Base-by-base conservation (phyloP, 2,329 filamentous ascomycete genomes). In the Setomelanomma holmii region DNA sequence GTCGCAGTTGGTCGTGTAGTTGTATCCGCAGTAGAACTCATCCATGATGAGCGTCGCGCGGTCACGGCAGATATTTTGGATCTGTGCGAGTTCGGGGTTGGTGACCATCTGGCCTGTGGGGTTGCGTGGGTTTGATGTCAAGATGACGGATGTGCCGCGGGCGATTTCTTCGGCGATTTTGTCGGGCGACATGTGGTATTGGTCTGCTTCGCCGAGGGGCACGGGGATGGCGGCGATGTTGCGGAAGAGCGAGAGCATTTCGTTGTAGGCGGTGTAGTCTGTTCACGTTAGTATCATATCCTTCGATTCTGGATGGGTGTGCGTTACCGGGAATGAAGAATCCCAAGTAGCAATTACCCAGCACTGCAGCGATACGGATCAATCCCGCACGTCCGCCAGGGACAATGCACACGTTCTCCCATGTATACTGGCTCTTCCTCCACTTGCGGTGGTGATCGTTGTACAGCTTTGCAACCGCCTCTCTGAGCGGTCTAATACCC, bases 401-500 rank as follows among this genome's bases (percentile, higher is more conserved):
- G 3, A 98, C 93, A 73, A 98, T 96, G 74, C 90, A 93, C 16
- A 97, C 93, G 75, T 98, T 98, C 81, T 98, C 93, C 89, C 91
- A 97, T 5, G 90, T 96, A 75, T 98, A 98, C 78, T 96, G 83
- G 76, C 89, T 93, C 10, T 86, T 83, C 79, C 95, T 96, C 69
- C 89, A 91, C 78, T 93, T 79, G 60, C 93, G 87, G 69, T 97
- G 93, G 75, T 93, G 90, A 74, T 89, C 89, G 70, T 98, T 98
- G 84, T 98, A 98, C 56, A 98, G 84, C 53, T 87, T 86, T 51
- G 93, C 93, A 39, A 98, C 92, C 16, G 93, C 93, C 69, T 91
- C 89, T 64, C 93, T 84, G 60, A 98, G 81, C 21, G 91, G 88
- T 79, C 91, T 93, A 81, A 97, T 98, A 68, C 93, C 93, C 34